A percentile compares a stretch with the other conserved stretches of the same genome.
These are phyloP conservation scores for Lyophyllum atratum DNA, from an alignment of 768 basidiomycete genomes.

Conservation along the genomic window DNA sequence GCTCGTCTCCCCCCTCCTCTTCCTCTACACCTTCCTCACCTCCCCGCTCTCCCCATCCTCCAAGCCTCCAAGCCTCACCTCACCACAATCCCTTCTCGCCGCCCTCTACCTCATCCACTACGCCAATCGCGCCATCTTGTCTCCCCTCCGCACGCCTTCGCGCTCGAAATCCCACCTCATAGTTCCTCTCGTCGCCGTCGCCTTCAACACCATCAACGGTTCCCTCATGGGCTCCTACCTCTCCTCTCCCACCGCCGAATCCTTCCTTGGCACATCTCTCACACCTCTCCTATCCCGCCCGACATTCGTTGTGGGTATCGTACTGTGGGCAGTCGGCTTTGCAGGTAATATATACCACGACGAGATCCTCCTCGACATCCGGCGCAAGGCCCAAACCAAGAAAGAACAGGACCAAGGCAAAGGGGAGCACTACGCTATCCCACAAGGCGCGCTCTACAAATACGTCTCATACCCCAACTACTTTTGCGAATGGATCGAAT, in stretches of 20 bases:
- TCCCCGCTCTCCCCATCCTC: constrained; percentile 47
- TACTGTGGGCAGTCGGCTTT: constrained; percentile 72
- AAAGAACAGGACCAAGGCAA: constrained; percentile 23
- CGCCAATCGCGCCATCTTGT: constrained; percentile 68
- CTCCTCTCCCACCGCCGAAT: constrained; percentile 52
- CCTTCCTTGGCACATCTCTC: constrained; percentile 36
- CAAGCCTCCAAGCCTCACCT: constrained; percentile 28
- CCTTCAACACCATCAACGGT: constrained; percentile 78
- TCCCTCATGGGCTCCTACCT: constrained; percentile 71
- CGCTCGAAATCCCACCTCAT: constrained; percentile 74
- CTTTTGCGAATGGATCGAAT: constrained; percentile 94
- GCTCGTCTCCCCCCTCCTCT: constrained; percentile 56
- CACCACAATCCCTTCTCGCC: constrained; percentile 53
- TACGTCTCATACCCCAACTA: constrained; percentile 93
- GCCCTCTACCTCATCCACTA: constrained; percentile 76
- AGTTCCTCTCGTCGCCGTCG: constrained; percentile 54
- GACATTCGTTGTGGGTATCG: constrained; percentile 64
- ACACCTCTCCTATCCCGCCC: constrained; percentile 19
- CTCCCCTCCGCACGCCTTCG: constrained; percentile 78
- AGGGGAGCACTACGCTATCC: constrained; percentile 50
- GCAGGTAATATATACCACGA: constrained; percentile 86
- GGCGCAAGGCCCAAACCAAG: constrained; percentile 57
- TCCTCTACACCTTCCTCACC: constrained; percentile 49
- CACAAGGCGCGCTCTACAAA: constrained; percentile 73
- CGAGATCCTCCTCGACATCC: constrained; percentile 83